phyloP scores from a whole-genome alignment of 164 flowering plant species.

The Euptelea pleiosperma region DNA sequence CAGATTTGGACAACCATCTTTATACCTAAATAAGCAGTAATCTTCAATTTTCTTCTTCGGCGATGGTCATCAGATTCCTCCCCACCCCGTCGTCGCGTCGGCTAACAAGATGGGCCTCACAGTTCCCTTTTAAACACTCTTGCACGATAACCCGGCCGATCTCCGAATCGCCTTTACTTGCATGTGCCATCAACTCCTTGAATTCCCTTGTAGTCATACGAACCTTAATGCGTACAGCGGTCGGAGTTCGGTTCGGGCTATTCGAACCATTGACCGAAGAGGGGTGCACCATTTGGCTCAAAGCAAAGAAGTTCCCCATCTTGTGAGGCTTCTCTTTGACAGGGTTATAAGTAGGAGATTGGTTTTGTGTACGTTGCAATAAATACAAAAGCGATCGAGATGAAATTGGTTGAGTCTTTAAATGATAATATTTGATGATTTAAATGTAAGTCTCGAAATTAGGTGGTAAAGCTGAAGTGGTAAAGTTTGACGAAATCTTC shows the following conservation, averaged over 20 bases:
- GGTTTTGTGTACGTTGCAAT: background rate
- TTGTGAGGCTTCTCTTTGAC: background rate
- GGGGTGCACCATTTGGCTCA: slow-evolving; percentile 3
- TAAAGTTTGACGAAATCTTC: too few species aligned
- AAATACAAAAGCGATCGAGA: background rate
- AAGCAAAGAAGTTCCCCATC: background rate
- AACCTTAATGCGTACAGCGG: slow-evolving; percentile 7
- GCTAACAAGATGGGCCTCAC: slow-evolving; percentile 5
- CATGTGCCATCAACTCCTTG: slow-evolving; percentile 1
- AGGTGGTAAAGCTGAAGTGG: too few species aligned
- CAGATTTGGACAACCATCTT: too few species aligned
- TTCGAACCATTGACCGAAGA: background rate
- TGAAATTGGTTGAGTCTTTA: too few species aligned
- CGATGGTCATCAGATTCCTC: background rate
- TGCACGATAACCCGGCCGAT: slow-evolving; percentile 11
- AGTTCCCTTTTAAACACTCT: slow-evolving; percentile 7
- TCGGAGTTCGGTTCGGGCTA: background rate
- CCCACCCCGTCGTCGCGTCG: background rate
- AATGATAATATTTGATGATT: too few species aligned
- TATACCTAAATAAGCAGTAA: too few species aligned
- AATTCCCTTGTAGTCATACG: slow-evolving; percentile 4
- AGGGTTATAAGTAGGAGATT: too few species aligned
- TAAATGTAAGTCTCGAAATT: too few species aligned
- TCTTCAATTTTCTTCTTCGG: background rate
- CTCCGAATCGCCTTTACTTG: background rate